Conservation (phyloP, 441 rosid genomes). For the Dalechampia spathulata region DNA sequence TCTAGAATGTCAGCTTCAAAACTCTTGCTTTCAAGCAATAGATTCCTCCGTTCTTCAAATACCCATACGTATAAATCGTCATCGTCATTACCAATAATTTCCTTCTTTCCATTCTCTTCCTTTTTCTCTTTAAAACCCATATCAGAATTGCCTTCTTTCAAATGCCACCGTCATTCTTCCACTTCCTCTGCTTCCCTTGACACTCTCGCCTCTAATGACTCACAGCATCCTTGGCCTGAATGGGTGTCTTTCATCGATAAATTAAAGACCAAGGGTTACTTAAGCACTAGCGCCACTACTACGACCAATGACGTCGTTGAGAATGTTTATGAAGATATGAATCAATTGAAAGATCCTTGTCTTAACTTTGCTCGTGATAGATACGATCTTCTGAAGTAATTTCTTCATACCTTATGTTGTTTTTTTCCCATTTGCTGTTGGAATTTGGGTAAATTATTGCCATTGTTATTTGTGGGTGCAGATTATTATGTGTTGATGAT, state of each 20-base stretch:
- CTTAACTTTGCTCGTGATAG: slow-evolving; percentile 90
- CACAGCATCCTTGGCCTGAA: slow-evolving; percentile 79
- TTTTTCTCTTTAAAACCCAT: slow-evolving; percentile 18
- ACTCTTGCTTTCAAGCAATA: slow-evolving; percentile 31
- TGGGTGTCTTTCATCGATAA: slow-evolving; percentile 76
- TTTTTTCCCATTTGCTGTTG: neutral
- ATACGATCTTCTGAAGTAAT: slow-evolving; percentile 65
- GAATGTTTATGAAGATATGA: slow-evolving; percentile 48
- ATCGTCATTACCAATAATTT: too few relatives aligned
- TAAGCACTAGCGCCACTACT: slow-evolving; percentile 21
- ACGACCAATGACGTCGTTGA: neutral
- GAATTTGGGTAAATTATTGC: neutral
- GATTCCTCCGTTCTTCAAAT: slow-evolving; percentile 23
- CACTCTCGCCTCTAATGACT: slow-evolving; percentile 4
- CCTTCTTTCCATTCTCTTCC: slow-evolving; percentile 19
- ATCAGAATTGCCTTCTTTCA: slow-evolving; percentile 27
- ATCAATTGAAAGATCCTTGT: slow-evolving; percentile 66
- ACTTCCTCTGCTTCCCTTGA: slow-evolving; percentile 14
- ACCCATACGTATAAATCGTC: slow-evolving; percentile 15
- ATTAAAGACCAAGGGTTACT: slow-evolving; percentile 65
- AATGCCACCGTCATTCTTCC: slow-evolving; percentile 18
- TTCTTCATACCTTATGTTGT: neutral
- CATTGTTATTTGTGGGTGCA: slow-evolving; percentile 25
- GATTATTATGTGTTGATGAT: slow-evolving; percentile 53
- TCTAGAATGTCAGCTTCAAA: slow-evolving; percentile 41